phyloP scores from a whole-genome alignment of 2,329 filamentous ascomycete species.

The Diplodia scrobiculata region DNA sequence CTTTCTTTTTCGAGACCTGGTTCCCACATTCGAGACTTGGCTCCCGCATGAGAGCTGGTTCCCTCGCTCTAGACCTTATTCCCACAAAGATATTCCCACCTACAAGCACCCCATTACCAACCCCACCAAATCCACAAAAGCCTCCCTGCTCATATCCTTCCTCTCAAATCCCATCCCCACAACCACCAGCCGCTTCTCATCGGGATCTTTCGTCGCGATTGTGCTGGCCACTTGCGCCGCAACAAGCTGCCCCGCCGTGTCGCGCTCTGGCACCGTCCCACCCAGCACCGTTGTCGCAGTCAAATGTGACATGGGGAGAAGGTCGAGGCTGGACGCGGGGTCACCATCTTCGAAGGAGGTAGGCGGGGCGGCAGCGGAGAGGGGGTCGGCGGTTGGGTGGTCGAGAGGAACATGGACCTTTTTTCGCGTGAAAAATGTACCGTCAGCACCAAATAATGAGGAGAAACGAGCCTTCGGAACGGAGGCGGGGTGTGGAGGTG shows the following conservation, averaged over 20 bases:
- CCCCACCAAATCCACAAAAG: conserved; percentile 49
- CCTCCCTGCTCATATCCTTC: conserved; percentile 54
- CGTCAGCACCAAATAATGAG: not conserved
- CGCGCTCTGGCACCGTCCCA: conserved; percentile 74
- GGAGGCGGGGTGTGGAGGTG: not conserved
- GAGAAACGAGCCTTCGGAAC: not conserved
- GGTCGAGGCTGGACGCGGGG: conserved; percentile 53
- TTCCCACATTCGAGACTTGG: not conserved
- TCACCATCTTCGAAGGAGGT: conserved; percentile 46
- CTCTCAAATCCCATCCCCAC: conserved; percentile 60
- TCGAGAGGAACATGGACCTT: conserved; percentile 77
- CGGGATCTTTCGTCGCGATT: conserved; percentile 69
- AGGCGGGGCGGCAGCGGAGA: conserved; percentile 50
- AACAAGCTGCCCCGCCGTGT: conserved; percentile 83
- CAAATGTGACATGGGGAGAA: conserved; percentile 77
- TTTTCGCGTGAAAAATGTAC: not conserved
- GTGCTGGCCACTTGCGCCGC: conserved; percentile 86
- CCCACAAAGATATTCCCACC: conserved; percentile 7
- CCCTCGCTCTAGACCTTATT: not conserved
- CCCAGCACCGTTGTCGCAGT: conserved; percentile 87
- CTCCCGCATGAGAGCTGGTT: too few relatives aligned
- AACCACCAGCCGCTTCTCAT: conserved; percentile 61
- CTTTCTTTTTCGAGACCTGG: not conserved
- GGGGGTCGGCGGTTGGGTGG: conserved; percentile 62
- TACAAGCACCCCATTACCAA: conserved; percentile 46